Percentiles rank a stretch among this genome's conserved stretches.
Evolutionary conservation across 1,284 basidiomycete species (phyloP).

Genomic region (Heterobasidion parviporum): DNA sequence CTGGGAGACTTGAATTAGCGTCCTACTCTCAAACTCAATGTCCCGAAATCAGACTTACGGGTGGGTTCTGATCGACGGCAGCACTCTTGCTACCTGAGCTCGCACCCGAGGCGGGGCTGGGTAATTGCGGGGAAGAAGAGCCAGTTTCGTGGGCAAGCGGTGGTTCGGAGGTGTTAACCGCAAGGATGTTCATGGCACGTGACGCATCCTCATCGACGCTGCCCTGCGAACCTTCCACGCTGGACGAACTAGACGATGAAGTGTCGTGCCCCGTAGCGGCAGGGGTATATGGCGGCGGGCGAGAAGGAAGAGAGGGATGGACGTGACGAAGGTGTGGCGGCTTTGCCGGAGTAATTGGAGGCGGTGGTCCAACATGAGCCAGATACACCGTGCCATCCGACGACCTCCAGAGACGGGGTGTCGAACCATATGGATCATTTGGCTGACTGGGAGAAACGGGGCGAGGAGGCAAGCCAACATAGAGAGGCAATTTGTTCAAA

Average conservation of each 20-base stretch:
- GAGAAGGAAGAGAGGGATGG: conserved; percentile 23
- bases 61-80: conserved; percentile 73
- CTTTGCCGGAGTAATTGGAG: no score
- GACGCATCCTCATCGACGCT: conserved; percentile 32
- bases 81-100: conserved; percentile 49
- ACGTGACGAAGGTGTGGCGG: conserved; percentile 12
- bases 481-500: conserved; percentile 20
- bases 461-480: conserved; percentile 14
- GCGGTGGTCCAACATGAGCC: no score
- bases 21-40: neutral
- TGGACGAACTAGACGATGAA: conserved; percentile 26
- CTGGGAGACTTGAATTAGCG: conserved; percentile 22
- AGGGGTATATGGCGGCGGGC: conserved; percentile 25
- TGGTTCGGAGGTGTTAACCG: conserved; percentile 38
- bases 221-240: conserved; percentile 29
- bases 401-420: conserved; percentile 16
- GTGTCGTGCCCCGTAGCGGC: conserved; percentile 14
- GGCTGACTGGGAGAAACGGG: conserved; percentile 15
- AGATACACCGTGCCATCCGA: conserved; percentile 5
- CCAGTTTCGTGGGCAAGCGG: conserved; percentile 16
- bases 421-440: conserved; percentile 10
- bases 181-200: conserved; percentile 34
- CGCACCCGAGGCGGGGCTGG: conserved; percentile 34
- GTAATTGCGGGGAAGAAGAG: conserved; percentile 34
- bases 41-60: conserved; percentile 36